Evolutionary conservation across 2,329 filamentous ascomycete genomes (phyloP).

Genomic region (Calonectria fujianensis): DNA sequence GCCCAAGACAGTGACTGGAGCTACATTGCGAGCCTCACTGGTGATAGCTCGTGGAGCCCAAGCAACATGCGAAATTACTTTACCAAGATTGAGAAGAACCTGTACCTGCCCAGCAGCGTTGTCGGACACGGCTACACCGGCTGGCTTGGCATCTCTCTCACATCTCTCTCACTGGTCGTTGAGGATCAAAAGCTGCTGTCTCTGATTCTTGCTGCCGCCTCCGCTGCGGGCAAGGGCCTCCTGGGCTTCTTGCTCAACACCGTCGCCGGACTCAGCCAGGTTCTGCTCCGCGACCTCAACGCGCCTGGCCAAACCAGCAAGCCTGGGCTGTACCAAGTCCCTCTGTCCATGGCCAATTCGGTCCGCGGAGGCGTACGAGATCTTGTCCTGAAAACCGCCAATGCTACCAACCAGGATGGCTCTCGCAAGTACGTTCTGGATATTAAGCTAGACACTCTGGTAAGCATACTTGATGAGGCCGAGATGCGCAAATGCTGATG

Average conservation of each 20-base stretch:
- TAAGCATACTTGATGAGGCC: constrained; percentile 68
- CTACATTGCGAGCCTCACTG: constrained; percentile 71
- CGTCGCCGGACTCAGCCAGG: background rate
- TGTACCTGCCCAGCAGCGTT: constrained; percentile 66
- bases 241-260: constrained; percentile 12
- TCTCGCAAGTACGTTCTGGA: constrained; percentile 74
- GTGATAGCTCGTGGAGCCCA: constrained; percentile 73
- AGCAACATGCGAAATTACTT: constrained; percentile 76
- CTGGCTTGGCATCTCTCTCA: constrained; percentile 72
- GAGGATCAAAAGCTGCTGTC: constrained; percentile 72
- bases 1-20: constrained; percentile 77
- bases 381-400: constrained; percentile 63
- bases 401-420: constrained; percentile 63
- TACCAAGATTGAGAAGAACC: constrained; percentile 70
- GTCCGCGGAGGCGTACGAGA: constrained; percentile 69
- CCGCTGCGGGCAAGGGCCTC: constrained; percentile 55
- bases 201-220: constrained; percentile 49
- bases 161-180: constrained; percentile 70
- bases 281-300: constrained; percentile 16
- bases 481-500: constrained; percentile 61
- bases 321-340: constrained; percentile 66
- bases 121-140: constrained; percentile 74
- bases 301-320: constrained; percentile 13
- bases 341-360: constrained; percentile 64
- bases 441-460: constrained; percentile 60